Evolutionary conservation across 257 asterid species (phyloP).

Genomic region (Nicotiana tabacum): DNA sequence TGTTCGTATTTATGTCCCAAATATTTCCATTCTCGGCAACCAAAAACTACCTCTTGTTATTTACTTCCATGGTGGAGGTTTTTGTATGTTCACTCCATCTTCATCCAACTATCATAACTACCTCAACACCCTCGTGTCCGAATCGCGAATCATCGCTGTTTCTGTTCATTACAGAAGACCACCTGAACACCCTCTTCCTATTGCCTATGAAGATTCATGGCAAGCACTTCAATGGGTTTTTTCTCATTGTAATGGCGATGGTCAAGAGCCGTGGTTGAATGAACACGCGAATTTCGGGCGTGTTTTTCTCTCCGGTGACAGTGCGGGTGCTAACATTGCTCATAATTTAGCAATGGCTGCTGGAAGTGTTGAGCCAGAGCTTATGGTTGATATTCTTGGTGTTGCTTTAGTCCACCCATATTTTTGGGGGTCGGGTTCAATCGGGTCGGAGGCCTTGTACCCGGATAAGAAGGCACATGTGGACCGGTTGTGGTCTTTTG

Average conservation of each 20-base stretch:
- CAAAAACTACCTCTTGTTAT: slow-evolving; percentile 34
- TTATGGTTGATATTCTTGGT: slow-evolving; percentile 21
- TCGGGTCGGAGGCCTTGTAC: slow-evolving; percentile 18
- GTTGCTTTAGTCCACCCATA: slow-evolving; percentile 31
- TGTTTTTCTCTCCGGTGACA: slow-evolving; percentile 37
- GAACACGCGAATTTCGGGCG: slow-evolving; percentile 27
- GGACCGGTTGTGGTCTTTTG: slow-evolving; percentile 6
- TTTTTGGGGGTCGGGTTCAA: slow-evolving; percentile 20
- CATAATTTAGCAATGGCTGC: slow-evolving; percentile 31
- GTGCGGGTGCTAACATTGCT: slow-evolving; percentile 38
- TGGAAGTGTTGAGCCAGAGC: slow-evolving; percentile 8
- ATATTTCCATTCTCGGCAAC: not conserved
- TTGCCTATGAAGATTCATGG: slow-evolving; percentile 43
- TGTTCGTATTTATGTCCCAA: slow-evolving; percentile 31
- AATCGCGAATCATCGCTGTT: slow-evolving; percentile 25
- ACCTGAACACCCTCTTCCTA: slow-evolving; percentile 42
- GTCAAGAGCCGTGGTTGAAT: slow-evolving; percentile 31
- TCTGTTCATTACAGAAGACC: slow-evolving; percentile 40
- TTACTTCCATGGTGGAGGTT: slow-evolving; percentile 45
- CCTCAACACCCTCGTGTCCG: slow-evolving; percentile 25
- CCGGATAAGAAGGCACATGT: not conserved
- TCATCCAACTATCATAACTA: slow-evolving; percentile 22
- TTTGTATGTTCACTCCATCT: slow-evolving; percentile 26
- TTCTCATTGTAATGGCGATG: slow-evolving; percentile 10
- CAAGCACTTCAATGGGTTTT: slow-evolving; percentile 30